Conservation (phyloP, 306 rosid species). For the Purshia tridentata region DNA sequence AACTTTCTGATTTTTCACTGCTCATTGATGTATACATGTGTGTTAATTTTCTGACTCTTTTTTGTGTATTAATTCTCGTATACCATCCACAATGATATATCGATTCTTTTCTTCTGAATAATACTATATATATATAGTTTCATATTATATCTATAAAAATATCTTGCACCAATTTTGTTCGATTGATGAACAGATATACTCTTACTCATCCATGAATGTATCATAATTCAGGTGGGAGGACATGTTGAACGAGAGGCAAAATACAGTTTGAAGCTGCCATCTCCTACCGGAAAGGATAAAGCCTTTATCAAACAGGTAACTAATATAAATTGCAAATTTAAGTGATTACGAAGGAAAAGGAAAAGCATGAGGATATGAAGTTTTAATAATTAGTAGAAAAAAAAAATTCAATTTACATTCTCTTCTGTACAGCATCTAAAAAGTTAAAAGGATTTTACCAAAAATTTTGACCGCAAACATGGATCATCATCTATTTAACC, state of each 20-base stretch:
- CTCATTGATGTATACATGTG: not conserved
- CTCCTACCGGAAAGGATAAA: not conserved
- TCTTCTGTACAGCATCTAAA: too few relatives aligned
- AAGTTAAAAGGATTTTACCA: too few relatives aligned
- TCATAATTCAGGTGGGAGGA: not conserved
- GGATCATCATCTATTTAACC: not conserved
- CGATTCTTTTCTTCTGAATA: not conserved
- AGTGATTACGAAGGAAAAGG: not conserved
- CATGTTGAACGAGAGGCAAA: not conserved
- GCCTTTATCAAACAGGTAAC: slow-evolving; percentile 19
- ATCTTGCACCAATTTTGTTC: too few relatives aligned
- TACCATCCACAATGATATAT: not conserved
- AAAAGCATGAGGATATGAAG: not conserved
- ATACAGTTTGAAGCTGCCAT: not conserved
- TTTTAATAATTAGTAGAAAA: not conserved
- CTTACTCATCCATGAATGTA: not conserved
- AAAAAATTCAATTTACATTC: too few relatives aligned
- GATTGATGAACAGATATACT: too few relatives aligned
- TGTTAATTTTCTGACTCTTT: not conserved
- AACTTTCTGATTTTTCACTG: not conserved
- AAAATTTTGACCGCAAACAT: too few relatives aligned
- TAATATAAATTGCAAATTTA: not conserved
- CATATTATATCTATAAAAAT: not conserved
- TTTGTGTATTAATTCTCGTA: not conserved
- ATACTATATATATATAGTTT: not conserved